Percentiles rank a stretch among this genome's conserved stretches.
Conservation (phyloP, 2,329 filamentous ascomycete genomes). For the Xylaria sp. region DNA sequence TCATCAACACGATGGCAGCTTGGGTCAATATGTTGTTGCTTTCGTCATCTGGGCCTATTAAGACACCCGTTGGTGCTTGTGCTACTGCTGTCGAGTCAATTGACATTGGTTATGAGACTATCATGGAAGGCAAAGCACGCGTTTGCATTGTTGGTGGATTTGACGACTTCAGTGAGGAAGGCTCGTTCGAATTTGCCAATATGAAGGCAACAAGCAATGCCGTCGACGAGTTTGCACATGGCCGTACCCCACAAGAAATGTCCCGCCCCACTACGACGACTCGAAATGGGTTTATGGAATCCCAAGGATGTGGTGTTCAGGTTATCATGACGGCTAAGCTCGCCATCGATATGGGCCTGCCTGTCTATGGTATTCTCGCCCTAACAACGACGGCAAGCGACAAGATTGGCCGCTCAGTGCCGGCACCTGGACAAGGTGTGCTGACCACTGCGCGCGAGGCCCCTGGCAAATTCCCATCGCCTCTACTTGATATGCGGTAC, state of each 20-base stretch:
- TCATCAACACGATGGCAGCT: constrained; percentile 99
- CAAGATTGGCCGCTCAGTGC: constrained; percentile 98
- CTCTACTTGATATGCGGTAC: constrained; percentile 96
- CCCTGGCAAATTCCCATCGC: constrained; percentile 89
- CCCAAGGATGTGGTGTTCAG: constrained; percentile 97
- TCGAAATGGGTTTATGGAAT: constrained; percentile 98
- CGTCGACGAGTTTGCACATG: constrained; percentile 93
- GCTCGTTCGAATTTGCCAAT: constrained; percentile 99
- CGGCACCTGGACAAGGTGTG: constrained; percentile 95
- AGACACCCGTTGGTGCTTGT: constrained; percentile 97
- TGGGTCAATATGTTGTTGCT: constrained; percentile 99
- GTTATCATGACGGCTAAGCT: constrained; percentile 97
- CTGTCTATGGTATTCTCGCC: constrained; percentile 93
- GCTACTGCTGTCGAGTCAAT: constrained; percentile 97
- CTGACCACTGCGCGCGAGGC: constrained; percentile 93
- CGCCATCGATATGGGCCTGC: constrained; percentile 97
- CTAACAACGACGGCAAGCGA: constrained; percentile 96
- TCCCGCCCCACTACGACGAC: constrained; percentile 97
- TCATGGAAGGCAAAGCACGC: constrained; percentile 96
- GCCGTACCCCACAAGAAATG: constrained; percentile 96
- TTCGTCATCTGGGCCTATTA: constrained; percentile 96
- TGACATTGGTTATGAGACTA: constrained; percentile 97
- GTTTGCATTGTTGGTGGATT: constrained; percentile 98
- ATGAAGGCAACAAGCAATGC: constrained; percentile 99
- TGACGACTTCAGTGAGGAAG: constrained; percentile 99